These are phyloP conservation scores for Gonium pectorale DNA, from an alignment of 139 green algal species.

Conservation along the genomic window DNA sequence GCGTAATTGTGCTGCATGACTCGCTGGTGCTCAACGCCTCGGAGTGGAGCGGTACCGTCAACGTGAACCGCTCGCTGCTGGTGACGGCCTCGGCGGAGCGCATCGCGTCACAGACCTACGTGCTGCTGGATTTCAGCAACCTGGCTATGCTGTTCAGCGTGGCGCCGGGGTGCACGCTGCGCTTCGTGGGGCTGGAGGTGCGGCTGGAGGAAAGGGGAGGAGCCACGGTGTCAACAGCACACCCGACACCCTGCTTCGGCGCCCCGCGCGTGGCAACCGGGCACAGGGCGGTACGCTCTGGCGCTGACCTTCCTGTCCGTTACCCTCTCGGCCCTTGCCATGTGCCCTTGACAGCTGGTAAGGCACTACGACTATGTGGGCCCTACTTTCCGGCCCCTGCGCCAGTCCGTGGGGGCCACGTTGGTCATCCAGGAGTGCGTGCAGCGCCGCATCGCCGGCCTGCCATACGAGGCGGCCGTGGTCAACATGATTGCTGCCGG, in stretches of 20 bases:
- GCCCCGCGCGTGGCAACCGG: too few species aligned
- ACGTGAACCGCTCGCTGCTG: neutral
- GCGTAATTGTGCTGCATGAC: neutral
- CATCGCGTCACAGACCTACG: neutral
- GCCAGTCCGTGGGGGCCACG: neutral
- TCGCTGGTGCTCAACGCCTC: neutral
- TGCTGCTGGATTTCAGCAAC: conserved; percentile 15
- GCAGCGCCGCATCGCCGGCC: neutral
- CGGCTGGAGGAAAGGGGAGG: neutral
- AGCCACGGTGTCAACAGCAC: too few species aligned
- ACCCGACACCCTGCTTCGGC: too few species aligned
- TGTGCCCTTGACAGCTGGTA: neutral
- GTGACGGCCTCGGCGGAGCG: neutral
- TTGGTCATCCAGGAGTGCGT: neutral
- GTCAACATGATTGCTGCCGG: neutral
- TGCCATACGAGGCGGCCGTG: neutral
- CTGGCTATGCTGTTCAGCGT: neutral
- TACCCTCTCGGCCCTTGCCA: neutral
- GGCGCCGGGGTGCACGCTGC: neutral
- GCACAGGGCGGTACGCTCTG: too few species aligned
- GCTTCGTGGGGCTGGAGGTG: conserved; percentile 11
- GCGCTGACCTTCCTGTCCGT: neutral
- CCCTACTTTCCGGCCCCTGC: neutral
- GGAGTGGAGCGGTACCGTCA: neutral
- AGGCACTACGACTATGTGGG: neutral